Evolutionary conservation across 805 yeast genomes (phyloP).

Genomic region (Pichia phayaonensis): DNA sequence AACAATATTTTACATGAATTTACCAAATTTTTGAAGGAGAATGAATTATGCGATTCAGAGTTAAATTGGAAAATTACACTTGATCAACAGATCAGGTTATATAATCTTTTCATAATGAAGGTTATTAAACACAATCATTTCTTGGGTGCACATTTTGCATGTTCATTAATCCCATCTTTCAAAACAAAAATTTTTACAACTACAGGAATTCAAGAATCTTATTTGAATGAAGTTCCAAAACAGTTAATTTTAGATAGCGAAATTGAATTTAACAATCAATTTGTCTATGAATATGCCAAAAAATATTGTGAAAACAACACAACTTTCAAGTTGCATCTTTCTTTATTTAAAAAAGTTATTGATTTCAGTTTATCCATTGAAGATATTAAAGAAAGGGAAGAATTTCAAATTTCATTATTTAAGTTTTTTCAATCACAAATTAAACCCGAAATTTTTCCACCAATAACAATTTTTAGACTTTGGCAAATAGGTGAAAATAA

Average conservation of each 20-base stretch:
- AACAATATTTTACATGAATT: neutral
- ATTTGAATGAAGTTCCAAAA: neutral
- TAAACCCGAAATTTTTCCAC: neutral
- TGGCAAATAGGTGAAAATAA: conserved; percentile 1
- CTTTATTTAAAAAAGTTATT: neutral
- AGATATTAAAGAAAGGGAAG: neutral
- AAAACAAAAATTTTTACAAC: neutral
- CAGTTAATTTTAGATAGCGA: neutral
- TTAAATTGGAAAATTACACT: neutral
- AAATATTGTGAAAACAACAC: neutral
- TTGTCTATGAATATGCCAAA: neutral
- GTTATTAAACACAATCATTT: neutral
- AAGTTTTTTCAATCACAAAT: neutral
- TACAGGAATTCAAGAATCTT: conserved; percentile 1
- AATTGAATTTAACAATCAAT: neutral
- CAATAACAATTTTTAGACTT: neutral
- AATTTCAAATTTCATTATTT: neutral
- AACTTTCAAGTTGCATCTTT: neutral
- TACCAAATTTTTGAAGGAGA: neutral
- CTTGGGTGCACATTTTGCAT: neutral
- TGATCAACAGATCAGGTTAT: neutral
- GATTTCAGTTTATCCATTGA: neutral
- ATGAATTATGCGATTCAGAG: neutral
- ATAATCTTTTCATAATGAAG: neutral
- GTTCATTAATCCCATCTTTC: conserved; percentile 1